phyloP scores from a whole-genome alignment of 2,329 filamentous ascomycete species.

The Zymoseptoria passerinii region DNA sequence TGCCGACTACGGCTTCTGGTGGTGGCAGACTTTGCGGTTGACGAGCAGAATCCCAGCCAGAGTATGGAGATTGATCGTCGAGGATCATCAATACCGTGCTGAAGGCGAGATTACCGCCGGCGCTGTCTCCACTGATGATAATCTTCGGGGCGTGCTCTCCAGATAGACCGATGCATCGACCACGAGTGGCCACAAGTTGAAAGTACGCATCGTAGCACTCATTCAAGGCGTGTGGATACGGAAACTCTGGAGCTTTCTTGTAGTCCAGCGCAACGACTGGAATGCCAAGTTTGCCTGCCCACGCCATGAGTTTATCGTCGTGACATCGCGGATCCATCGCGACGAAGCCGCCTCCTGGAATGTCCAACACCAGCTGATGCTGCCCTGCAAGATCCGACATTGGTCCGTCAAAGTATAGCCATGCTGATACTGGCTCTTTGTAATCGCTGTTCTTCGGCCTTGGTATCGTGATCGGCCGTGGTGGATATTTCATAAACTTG shows the following conservation, averaged over 20 bases:
- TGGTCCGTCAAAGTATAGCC: conserved; percentile 92
- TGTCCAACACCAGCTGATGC: conserved; percentile 72
- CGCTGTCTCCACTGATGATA: conserved; percentile 70
- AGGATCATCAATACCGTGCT: conserved; percentile 83
- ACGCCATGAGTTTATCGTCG: conserved; percentile 87
- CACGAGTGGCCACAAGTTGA: conserved; percentile 61
- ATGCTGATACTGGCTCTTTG: conserved; percentile 70
- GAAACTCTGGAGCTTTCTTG: conserved; percentile 73
- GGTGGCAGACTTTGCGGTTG: conserved; percentile 36
- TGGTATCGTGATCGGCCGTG: conserved; percentile 75
- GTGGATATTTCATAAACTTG: conserved; percentile 69
- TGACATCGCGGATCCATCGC: conserved; percentile 93
- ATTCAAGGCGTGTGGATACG: conserved; percentile 77
- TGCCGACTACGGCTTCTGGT: conserved; percentile 75
- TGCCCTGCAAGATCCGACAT: conserved; percentile 68
- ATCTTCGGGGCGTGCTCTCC: conserved; percentile 58
- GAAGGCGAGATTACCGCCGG: conserved; percentile 72
- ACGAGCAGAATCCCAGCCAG: conserved; percentile 17
- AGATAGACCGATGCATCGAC: conserved; percentile 66
- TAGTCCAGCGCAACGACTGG: conserved; percentile 90
- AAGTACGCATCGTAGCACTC: conserved; percentile 83
- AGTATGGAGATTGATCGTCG: conserved; percentile 48
- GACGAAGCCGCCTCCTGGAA: conserved; percentile 91
- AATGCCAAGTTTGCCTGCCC: conserved; percentile 82
- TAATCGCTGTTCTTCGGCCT: conserved; percentile 74